phyloP scores from a whole-genome alignment of 2,329 filamentous ascomycete species.

The Curvularia sp. region DNA sequence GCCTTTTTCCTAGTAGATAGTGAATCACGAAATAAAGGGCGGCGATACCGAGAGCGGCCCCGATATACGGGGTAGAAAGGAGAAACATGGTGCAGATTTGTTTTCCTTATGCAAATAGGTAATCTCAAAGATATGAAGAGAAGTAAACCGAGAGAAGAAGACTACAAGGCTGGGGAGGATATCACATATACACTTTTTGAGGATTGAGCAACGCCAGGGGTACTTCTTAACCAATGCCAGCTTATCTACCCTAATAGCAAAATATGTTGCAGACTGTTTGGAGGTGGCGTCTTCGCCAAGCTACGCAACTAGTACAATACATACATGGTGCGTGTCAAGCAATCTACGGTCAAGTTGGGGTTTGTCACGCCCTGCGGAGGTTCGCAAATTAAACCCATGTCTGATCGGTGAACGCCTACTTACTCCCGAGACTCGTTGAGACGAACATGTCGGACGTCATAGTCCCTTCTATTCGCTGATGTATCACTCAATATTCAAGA shows the following conservation, averaged over 20 bases:
- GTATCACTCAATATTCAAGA: neutral
- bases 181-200: neutral
- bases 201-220: neutral
- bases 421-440: neutral
- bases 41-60: neutral
- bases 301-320: neutral
- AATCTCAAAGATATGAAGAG: neutral
- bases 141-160: neutral
- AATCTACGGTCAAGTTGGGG: neutral
- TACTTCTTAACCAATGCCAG: neutral
- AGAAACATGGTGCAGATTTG: neutral
- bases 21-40: neutral
- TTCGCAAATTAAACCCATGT: neutral
- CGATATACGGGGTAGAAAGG: neutral
- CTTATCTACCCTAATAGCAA: neutral
- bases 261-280: neutral
- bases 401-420: neutral
- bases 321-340: neutral
- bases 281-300: neutral
- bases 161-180: too few relatives aligned
- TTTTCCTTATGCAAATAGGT: neutral
- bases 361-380: neutral
- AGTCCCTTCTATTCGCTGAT: neutral
- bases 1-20: neutral
- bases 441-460: neutral